These are phyloP conservation scores for Lolium rigidum DNA, from an alignment of 176 grass and related monocot species.

Conservation along the genomic window DNA sequence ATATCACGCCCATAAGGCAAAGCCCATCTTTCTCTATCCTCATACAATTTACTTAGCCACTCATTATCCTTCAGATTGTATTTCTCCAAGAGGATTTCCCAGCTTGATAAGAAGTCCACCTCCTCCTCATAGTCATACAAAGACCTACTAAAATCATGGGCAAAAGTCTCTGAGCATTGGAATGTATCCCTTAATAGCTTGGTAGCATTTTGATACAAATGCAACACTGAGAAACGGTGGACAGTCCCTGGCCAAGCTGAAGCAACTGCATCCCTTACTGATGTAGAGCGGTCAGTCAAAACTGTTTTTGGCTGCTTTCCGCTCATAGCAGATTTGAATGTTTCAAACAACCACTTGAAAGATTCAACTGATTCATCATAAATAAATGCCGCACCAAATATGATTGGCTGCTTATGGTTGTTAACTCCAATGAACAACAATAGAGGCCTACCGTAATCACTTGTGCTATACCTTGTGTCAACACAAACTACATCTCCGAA, in stretches of 20 bases:
- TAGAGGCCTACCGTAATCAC: constrained; percentile 68
- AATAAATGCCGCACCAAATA: constrained; percentile 74
- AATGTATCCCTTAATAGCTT: constrained; percentile 59
- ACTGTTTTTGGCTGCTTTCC: constrained; percentile 87
- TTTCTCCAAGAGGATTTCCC: constrained; percentile 68
- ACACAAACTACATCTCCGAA: constrained; percentile 89
- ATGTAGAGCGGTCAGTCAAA: constrained; percentile 59
- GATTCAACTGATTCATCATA: constrained; percentile 76
- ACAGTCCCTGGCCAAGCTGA: constrained; percentile 65
- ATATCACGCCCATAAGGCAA: constrained; percentile 64
- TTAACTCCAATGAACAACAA: constrained; percentile 83
- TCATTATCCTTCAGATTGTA: constrained; percentile 84
- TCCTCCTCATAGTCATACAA: constrained; percentile 73
- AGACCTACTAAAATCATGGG: constrained; percentile 66
- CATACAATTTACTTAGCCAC: constrained; percentile 74
- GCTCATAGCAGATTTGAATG: constrained; percentile 76
- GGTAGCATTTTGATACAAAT: constrained; percentile 69
- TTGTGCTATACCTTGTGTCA: constrained; percentile 70
- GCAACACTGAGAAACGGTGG: constrained; percentile 64
- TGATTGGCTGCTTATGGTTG: constrained; percentile 77
- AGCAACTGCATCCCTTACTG: constrained; percentile 58
- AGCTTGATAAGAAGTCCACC: constrained; percentile 59
- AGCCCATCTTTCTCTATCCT: constrained; percentile 80
- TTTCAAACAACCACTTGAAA: constrained; percentile 80
- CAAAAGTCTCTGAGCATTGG: constrained; percentile 61